phyloP scores from a whole-genome alignment of 441 rosid species.

The Gossypium lobatum region DNA sequence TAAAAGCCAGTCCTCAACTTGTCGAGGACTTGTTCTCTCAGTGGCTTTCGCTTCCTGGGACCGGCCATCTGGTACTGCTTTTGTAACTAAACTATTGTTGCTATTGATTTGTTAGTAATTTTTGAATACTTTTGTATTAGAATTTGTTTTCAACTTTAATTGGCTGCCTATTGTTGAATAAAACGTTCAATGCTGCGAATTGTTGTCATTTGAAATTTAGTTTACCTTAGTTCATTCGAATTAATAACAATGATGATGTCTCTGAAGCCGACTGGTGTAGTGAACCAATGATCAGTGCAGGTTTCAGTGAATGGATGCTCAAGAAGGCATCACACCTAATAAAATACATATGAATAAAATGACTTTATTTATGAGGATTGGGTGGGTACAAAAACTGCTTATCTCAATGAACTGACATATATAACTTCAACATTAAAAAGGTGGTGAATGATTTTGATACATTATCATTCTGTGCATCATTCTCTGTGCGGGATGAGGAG shows the following conservation, averaged over 20 bases:
- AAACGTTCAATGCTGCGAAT: neutral
- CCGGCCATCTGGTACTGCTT: constrained; percentile 47
- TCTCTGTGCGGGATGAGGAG: neutral
- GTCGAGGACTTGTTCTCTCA: constrained; percentile 61
- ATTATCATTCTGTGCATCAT: neutral
- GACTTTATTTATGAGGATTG: neutral
- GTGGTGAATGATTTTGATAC: neutral
- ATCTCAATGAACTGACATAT: neutral
- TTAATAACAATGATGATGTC: neutral
- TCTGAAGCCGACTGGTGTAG: neutral
- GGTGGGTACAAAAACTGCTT: neutral
- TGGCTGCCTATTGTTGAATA: neutral
- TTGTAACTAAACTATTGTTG: neutral
- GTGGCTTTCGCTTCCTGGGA: constrained; percentile 84
- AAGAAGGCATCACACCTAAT: neutral
- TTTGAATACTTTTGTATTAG: neutral
- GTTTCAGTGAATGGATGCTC: neutral
- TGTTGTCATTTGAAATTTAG: neutral
- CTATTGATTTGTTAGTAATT: neutral
- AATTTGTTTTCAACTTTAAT: neutral
- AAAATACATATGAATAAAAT: neutral
- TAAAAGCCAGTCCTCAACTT: constrained; percentile 46
- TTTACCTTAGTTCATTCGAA: neutral
- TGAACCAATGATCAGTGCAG: neutral
- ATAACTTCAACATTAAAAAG: neutral